phyloP scores from a whole-genome alignment of 805 yeast genomes.

The Myxozyma melibiosi region DNA sequence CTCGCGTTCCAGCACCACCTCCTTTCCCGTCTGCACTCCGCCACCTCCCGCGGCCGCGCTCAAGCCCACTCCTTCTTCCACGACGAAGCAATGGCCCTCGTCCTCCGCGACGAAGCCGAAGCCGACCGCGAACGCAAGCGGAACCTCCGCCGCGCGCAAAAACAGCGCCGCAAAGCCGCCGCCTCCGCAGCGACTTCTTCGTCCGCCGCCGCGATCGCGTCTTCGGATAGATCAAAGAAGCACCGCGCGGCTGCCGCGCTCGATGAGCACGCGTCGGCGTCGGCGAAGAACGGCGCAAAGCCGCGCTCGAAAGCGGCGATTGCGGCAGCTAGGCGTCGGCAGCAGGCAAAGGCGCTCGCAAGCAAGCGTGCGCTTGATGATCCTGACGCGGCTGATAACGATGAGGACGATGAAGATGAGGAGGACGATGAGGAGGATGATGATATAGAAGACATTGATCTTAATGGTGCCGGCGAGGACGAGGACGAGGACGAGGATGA shows the following conservation, averaged over 20 bases:
- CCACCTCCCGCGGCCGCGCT: slow-evolving; percentile 24
- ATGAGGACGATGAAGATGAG: background rate
- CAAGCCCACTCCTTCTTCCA: slow-evolving; percentile 26
- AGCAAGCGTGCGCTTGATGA: too few relatives aligned
- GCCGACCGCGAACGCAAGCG: slow-evolving; percentile 28
- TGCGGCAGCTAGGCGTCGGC: too few relatives aligned
- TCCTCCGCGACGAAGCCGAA: slow-evolving; percentile 27
- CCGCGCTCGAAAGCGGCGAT: background rate
- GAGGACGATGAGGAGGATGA: slow-evolving; percentile 3
- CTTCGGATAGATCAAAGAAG: too few relatives aligned
- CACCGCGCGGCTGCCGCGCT: too few relatives aligned
- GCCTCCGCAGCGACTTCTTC: background rate
- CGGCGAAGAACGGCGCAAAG: too few relatives aligned
- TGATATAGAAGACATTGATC: too few relatives aligned
- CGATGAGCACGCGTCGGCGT: too few relatives aligned
- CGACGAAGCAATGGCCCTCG: slow-evolving; percentile 31
- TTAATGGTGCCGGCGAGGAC: too few relatives aligned
- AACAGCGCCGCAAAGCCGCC: slow-evolving; percentile 6
- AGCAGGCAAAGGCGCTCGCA: too few relatives aligned
- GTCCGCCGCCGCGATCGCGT: too few relatives aligned
- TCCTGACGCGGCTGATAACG: background rate
- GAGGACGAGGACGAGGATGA: background rate
- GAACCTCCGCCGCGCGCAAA: slow-evolving; percentile 20
- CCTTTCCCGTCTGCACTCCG: slow-evolving; percentile 4
- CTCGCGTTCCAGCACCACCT: slow-evolving; percentile 12